Evolutionary conservation across 805 yeast species (phyloP), one percentile per base, ranked within the genome.

Genomic region (Candida nitratophila): DNA sequence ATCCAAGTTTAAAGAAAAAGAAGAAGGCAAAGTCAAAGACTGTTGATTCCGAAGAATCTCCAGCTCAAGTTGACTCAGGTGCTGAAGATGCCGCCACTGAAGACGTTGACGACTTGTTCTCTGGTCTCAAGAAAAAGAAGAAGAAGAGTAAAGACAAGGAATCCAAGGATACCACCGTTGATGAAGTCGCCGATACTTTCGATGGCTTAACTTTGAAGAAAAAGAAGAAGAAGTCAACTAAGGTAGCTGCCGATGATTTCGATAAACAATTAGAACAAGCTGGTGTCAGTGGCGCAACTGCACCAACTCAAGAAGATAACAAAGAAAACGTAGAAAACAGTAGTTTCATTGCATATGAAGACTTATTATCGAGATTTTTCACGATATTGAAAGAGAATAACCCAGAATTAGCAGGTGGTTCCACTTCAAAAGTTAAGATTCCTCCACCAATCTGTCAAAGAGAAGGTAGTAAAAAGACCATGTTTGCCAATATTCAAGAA

Each of bases 321-420:
- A 53, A 60, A 20, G 63, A 63, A 44, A 48, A 54, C 40, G 63
- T 56, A 37, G 60, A 69, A 41, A 69, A 71, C 55, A 73, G 72
- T 37, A 91, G 83, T 41, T 71, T 84, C 31, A 50, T 57, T 51
- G 78, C 90, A 47, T 93, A 93, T 68, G 80, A 79, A 47, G 76
- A 75, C 40, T 77, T 93, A 51, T 76, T 93, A 58, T 76, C 83
- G 43, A 79, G 99, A 64, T 93, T 93, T 64, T 93, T 90, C 73
- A 68, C 70, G 44, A 83, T 91, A 48, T 76, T 93, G 60, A 88
- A 86, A 59, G 83, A 87, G 50, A 91, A 91, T 70, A 93, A 93
- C 71, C 99, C 99, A 49, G 99, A 93, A 67, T 78, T 93, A 59
- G 99, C 98, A 38, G 97, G 97, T 63, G 98, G 91, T 64, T 82